These are phyloP conservation scores for Xylaria curta DNA, from an alignment of 495 filamentous ascomycete species.

Conservation along the genomic window DNA sequence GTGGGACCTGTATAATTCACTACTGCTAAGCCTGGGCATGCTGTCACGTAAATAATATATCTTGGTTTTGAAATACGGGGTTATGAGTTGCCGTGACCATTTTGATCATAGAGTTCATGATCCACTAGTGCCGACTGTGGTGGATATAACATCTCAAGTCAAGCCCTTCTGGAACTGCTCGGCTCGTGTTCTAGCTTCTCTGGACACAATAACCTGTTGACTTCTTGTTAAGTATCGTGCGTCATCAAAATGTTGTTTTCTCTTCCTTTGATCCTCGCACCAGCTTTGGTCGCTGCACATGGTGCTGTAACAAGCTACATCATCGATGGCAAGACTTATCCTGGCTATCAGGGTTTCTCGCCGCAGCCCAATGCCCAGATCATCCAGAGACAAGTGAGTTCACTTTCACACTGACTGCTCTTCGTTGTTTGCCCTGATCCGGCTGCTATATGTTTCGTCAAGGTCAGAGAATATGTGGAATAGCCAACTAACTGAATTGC, in stretches of 20 bases:
- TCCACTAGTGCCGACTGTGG: background rate
- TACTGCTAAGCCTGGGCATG: background rate
- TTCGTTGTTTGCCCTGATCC: no score
- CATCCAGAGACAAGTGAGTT: conserved; percentile 53
- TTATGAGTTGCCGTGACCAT: background rate
- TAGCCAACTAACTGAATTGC: background rate
- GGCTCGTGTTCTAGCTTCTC: background rate
- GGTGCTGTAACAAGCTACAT: conserved; percentile 65
- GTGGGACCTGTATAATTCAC: background rate
- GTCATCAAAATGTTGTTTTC: conserved; percentile 42
- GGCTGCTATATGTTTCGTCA: background rate
- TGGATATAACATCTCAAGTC: conserved; percentile 9
- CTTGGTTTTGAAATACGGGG: background rate
- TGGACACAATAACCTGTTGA: no score
- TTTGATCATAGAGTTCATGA: background rate
- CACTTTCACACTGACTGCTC: background rate
- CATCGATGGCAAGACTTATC: conserved; percentile 58
- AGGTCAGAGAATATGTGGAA: background rate
- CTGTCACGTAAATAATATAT: background rate
- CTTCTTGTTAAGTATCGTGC: background rate
- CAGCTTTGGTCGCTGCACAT: conserved; percentile 55
- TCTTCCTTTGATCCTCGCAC: conserved; percentile 37
- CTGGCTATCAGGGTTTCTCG: conserved; percentile 58
- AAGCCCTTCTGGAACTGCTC: background rate
- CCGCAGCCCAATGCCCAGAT: conserved; percentile 51